Evolutionary conservation across 2,329 filamentous ascomycete species (phyloP).

Genomic region (Talaromyces sp.): DNA sequence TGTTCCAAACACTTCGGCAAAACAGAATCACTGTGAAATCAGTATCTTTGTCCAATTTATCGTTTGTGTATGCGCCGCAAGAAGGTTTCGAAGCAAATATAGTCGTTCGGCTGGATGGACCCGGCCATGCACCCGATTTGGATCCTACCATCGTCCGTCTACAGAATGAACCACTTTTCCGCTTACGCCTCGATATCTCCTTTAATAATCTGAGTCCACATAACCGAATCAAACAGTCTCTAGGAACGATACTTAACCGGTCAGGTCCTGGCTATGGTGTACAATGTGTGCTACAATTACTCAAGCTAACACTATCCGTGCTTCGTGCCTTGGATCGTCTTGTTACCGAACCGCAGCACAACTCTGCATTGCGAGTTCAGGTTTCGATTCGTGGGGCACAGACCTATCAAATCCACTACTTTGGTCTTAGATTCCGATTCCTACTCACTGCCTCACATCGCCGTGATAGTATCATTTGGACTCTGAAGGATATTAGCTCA

Average conservation of each 20-base stretch:
- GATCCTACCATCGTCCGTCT: slow-evolving; percentile 22
- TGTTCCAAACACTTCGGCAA: slow-evolving; percentile 30
- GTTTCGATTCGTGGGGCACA: slow-evolving; percentile 34
- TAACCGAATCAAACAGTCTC: slow-evolving; percentile 37
- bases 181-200: slow-evolving; percentile 27
- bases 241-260: slow-evolving; percentile 34
- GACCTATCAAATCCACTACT: slow-evolving; percentile 33
- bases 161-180: slow-evolving; percentile 24
- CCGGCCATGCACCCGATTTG: slow-evolving; percentile 17
- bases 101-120: slow-evolving; percentile 26
- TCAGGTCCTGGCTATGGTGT: slow-evolving; percentile 26
- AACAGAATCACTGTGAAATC: slow-evolving; percentile 29
- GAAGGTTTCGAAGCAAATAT: slow-evolving; percentile 28
- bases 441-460: slow-evolving; percentile 26
- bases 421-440: slow-evolving; percentile 29
- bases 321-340: slow-evolving; percentile 34
- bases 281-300: slow-evolving; percentile 27
- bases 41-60: slow-evolving; percentile 32
- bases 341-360: slow-evolving; percentile 22
- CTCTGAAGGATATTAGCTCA: slow-evolving; percentile 28
- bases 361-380: slow-evolving; percentile 25
- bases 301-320: slow-evolving; percentile 35
- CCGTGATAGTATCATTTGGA: slow-evolving; percentile 30
- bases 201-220: slow-evolving; percentile 36
- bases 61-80: slow-evolving; percentile 31